Evolutionary conservation across 1,139 yeast genomes (phyloP).

Genomic region (Yamadazyma epiphylla): DNA sequence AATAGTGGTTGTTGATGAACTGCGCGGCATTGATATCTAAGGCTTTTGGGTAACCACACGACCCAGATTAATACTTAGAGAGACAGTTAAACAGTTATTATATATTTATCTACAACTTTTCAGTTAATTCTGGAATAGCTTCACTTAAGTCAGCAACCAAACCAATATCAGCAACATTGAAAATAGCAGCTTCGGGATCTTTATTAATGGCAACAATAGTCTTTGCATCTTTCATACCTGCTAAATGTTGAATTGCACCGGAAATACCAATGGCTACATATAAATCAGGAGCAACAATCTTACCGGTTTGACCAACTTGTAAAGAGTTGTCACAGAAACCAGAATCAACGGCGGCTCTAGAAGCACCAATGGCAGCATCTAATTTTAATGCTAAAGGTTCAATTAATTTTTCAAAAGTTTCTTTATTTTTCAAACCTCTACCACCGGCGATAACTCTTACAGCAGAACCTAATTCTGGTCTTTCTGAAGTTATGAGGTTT

Average conservation of each 20-base stretch:
- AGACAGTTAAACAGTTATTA: too few species aligned
- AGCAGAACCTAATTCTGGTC: conserved; percentile 91
- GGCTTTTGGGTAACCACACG: too few species aligned
- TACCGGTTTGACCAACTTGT: conserved; percentile 98
- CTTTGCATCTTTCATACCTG: conserved; percentile 97
- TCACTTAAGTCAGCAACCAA: conserved; percentile 86
- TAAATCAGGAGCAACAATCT: conserved; percentile 93
- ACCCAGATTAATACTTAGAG: too few species aligned
- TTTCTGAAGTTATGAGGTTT: conserved; percentile 68
- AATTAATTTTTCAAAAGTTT: conserved; percentile 71
- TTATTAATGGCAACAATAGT: conserved; percentile 91
- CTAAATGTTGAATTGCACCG: conserved; percentile 97
- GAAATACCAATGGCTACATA: conserved; percentile 92
- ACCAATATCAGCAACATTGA: conserved; percentile 87
- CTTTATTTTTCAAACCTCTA: conserved; percentile 88
- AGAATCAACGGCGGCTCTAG: conserved; percentile 96
- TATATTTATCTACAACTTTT: conserved; percentile 52
- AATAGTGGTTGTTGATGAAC: too few species aligned
- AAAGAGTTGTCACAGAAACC: conserved; percentile 96
- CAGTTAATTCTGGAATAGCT: conserved; percentile 81
- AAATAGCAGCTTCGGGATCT: conserved; percentile 92
- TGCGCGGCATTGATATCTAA: too few species aligned
- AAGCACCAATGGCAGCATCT: conserved; percentile 95
- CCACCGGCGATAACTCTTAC: conserved; percentile 85
- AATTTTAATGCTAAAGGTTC: conserved; percentile 83